Conservation (phyloP, 371 early-diverging fungal species). For the Circinella umbellata region DNA sequence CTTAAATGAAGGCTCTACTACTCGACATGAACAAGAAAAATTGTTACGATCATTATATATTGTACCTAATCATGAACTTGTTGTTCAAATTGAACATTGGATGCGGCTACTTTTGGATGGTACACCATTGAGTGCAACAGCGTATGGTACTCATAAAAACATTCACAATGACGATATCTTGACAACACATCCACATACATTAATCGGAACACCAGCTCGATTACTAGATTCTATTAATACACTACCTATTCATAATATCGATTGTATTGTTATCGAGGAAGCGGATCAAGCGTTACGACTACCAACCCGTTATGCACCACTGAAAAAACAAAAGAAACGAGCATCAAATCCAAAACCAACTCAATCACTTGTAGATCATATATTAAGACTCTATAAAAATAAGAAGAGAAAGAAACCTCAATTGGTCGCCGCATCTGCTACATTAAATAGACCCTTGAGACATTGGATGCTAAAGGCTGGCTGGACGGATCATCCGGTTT, state of each 20-base stretch:
- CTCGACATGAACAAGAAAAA: background rate
- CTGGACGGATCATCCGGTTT: conserved; percentile 64
- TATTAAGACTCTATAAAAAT: conserved; percentile 29
- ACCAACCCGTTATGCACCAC: conserved; percentile 62
- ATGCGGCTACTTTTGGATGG: conserved; percentile 22
- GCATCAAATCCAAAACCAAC: conserved; percentile 70
- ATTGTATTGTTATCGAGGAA: conserved; percentile 76
- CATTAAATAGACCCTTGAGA: conserved; percentile 70
- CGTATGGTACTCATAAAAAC: background rate
- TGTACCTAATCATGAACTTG: conserved; percentile 90
- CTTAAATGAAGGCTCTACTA: background rate
- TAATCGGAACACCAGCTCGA: conserved; percentile 74
- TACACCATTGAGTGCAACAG: too few relatives aligned
- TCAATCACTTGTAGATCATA: conserved; percentile 56
- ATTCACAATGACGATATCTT: background rate
- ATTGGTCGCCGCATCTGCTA: conserved; percentile 73
- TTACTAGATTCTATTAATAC: conserved; percentile 52
- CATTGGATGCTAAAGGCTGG: conserved; percentile 52
- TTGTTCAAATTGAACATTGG: conserved; percentile 74
- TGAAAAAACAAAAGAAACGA: conserved; percentile 51
- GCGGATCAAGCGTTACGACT: conserved; percentile 74
- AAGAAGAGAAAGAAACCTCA: conserved; percentile 38
- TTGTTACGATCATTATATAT: conserved; percentile 65
- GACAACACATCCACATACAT: conserved; percentile 38
- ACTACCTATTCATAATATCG: conserved; percentile 54